Conservation (phyloP, 108 stramenopile species). For the Cyclotella distinguenda region DNA sequence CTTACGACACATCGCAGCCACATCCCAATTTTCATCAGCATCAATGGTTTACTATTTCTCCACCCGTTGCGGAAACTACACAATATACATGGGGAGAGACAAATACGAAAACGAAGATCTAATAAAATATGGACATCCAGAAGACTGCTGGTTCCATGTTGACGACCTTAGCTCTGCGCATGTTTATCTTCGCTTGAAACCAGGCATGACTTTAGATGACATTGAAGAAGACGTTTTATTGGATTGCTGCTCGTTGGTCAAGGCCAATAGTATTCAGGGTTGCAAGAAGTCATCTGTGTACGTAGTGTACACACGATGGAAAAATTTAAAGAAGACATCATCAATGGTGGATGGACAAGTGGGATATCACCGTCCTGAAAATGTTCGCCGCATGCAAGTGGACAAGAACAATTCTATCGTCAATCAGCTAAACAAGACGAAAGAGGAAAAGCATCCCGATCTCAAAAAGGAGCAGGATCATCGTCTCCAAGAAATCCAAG, state of each 20-base stretch:
- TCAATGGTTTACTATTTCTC: slow-evolving; percentile 85
- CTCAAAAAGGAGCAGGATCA: slow-evolving; percentile 62
- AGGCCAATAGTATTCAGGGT: slow-evolving; percentile 81
- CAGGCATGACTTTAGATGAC: slow-evolving; percentile 87
- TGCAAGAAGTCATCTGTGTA: slow-evolving; percentile 76
- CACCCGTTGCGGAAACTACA: slow-evolving; percentile 69
- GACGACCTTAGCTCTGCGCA: slow-evolving; percentile 97
- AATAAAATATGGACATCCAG: slow-evolving; percentile 91
- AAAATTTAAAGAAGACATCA: slow-evolving; percentile 76
- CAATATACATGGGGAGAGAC: slow-evolving; percentile 88
- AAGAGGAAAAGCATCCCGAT: slow-evolving; percentile 62
- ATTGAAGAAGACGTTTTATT: slow-evolving; percentile 65
- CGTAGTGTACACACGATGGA: slow-evolving; percentile 86
- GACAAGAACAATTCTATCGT: slow-evolving; percentile 80
- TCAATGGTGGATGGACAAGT: slow-evolving; percentile 82
- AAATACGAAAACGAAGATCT: slow-evolving; percentile 98
- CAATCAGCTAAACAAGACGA: slow-evolving; percentile 72
- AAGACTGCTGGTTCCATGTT: slow-evolving; percentile 96
- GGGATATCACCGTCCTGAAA: slow-evolving; percentile 78
- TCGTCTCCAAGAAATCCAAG: slow-evolving; percentile 61
- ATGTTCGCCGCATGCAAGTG: slow-evolving; percentile 66
- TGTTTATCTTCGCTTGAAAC: slow-evolving; percentile 94
- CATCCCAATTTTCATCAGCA: no score
- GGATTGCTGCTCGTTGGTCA: slow-evolving; percentile 76
- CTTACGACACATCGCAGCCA: no score